These are phyloP conservation scores for Nymphaea colorata DNA, from an alignment of 164 flowering plant species.

Conservation along the genomic window DNA sequence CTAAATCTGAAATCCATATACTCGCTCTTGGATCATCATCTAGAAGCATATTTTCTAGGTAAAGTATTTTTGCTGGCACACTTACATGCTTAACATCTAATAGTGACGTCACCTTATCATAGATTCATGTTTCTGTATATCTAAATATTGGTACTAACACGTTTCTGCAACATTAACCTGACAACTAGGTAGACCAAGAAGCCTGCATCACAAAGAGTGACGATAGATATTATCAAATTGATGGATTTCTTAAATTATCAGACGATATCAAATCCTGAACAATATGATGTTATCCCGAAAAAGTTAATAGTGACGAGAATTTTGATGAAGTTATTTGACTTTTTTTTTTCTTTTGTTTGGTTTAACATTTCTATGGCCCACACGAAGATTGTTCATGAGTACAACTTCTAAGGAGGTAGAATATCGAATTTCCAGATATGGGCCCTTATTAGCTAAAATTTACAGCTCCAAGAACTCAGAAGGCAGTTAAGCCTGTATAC, in stretches of 20 bases:
- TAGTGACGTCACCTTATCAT: neutral
- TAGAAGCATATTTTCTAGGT: constrained; percentile 50
- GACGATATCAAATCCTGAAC: neutral
- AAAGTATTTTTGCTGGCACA: neutral
- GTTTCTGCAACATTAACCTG: neutral
- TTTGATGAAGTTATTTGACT: too few relatives aligned
- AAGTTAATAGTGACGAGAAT: neutral
- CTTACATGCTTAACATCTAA: neutral
- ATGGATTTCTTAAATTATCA: neutral
- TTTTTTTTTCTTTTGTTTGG: too few relatives aligned
- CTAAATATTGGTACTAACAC: neutral
- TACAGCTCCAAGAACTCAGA: too few relatives aligned
- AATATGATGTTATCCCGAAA: neutral
- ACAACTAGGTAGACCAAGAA: neutral
- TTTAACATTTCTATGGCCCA: neutral
- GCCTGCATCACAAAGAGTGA: neutral
- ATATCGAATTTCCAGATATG: too few relatives aligned
- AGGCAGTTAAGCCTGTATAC: too few relatives aligned
- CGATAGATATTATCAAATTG: neutral
- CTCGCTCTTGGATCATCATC: constrained; percentile 79
- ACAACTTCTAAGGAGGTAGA: neutral
- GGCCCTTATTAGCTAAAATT: too few relatives aligned
- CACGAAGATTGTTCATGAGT: too few relatives aligned
- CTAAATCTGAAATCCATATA: constrained; percentile 22
- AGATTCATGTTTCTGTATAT: neutral